Evolutionary conservation across 768 basidiomycete genomes (phyloP).

Genomic region (Xerocomellus amylosporus): DNA sequence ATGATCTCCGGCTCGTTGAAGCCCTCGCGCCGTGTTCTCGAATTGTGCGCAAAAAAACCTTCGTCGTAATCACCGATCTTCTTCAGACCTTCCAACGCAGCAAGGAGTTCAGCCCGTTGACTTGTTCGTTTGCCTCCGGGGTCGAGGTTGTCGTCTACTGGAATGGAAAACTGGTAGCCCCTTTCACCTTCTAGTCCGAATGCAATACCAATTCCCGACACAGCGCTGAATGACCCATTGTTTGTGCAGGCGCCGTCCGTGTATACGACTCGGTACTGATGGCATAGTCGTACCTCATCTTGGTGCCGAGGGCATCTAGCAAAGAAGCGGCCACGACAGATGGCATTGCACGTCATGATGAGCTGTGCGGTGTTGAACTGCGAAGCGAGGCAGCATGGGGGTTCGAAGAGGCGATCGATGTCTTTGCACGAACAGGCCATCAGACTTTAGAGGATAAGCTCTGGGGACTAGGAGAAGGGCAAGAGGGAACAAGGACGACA

Average conservation of each 20-base stretch:
- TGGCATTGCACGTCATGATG: not conserved
- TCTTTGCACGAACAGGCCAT: not conserved
- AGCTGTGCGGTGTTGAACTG: not conserved
- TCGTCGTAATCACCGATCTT: constrained; percentile 25
- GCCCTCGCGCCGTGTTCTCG: not conserved
- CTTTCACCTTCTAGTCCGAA: not conserved
- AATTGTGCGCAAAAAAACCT: not conserved
- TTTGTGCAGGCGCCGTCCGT: constrained; percentile 34
- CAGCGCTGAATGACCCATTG: constrained; percentile 27
- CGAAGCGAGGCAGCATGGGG: not conserved
- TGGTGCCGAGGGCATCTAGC: not conserved
- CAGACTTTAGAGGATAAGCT: not conserved
- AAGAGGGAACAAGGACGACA: not conserved
- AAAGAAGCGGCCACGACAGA: not conserved
- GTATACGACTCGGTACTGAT: constrained; percentile 26
- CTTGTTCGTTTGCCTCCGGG: constrained; percentile 21
- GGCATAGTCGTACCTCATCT: constrained; percentile 6
- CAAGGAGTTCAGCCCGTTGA: constrained; percentile 33
- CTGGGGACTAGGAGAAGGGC: not conserved
- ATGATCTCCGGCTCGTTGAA: not conserved
- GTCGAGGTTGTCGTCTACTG: constrained; percentile 24
- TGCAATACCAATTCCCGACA: constrained; percentile 4
- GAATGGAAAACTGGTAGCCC: constrained; percentile 13
- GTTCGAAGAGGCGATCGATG: not conserved
- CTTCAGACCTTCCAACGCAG: constrained; percentile 28